Evolutionary conservation across 805 yeast species (phyloP).

Genomic region (Saccharomycopsis lassenensis): DNA sequence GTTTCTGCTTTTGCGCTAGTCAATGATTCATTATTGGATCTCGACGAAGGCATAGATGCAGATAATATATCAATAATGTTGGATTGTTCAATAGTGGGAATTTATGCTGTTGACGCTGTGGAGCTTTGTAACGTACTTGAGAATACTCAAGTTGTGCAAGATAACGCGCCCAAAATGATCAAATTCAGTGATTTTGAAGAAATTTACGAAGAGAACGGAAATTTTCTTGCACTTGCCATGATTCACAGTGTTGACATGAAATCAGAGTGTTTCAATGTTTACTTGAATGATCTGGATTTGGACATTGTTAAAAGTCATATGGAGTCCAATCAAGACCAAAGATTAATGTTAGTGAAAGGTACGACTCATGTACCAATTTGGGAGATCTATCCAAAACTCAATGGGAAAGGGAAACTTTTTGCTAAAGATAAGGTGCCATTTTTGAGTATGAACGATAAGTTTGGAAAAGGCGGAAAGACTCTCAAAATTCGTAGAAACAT

Average conservation of each 20-base stretch:
- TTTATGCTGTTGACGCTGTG: slow-evolving; percentile 10
- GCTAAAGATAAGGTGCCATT: slow-evolving; percentile 13
- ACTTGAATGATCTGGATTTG: slow-evolving; percentile 1
- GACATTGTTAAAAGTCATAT: too few relatives aligned
- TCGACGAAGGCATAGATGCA: neutral
- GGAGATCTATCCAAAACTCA: slow-evolving; percentile 24
- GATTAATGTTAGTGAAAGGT: slow-evolving; percentile 11
- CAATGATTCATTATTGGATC: slow-evolving; percentile 1
- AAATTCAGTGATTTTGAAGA: slow-evolving; percentile 4
- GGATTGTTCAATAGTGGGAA: slow-evolving; percentile 13
- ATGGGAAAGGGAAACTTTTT: slow-evolving; percentile 14
- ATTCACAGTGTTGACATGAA: slow-evolving; percentile 12
- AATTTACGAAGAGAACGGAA: neutral
- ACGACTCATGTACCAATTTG: slow-evolving; percentile 19
- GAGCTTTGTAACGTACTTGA: neutral
- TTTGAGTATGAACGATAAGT: slow-evolving; percentile 26
- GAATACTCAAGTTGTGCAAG: too few relatives aligned
- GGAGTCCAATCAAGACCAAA: too few relatives aligned
- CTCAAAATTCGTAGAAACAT: slow-evolving; percentile 40
- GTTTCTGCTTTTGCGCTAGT: slow-evolving; percentile 1
- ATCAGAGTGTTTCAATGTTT: slow-evolving; percentile 10
- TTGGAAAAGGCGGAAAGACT: slow-evolving; percentile 37
- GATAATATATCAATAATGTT: slow-evolving; percentile 4
- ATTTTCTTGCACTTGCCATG: slow-evolving; percentile 11
- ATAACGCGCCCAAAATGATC: neutral